Base-by-base conservation (phyloP, 108 stramenopile genomes). In the Nitzschia inconspicua region DNA sequence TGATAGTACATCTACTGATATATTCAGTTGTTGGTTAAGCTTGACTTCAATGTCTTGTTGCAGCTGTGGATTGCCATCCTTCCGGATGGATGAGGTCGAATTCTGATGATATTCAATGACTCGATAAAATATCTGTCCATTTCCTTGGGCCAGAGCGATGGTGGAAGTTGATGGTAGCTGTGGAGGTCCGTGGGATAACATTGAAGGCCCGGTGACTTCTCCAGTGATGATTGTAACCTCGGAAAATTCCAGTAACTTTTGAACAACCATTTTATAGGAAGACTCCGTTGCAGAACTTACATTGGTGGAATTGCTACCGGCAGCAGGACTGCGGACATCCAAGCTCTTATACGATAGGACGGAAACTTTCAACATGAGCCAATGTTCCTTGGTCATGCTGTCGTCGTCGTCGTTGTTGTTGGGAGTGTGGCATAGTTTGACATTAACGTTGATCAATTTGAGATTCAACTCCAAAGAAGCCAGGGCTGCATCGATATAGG, bases 301-400 rank as follows among this genome's bases (percentile, higher is more conserved):
- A n/a, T n/a, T n/a, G n/a, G n/a, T n/a, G n/a, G n/a, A n/a, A n/a
- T n/a, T n/a, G n/a, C n/a, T n/a, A n/a, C n/a, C n/a, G n/a, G n/a
- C n/a, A n/a, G n/a, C n/a, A n/a, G n/a, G n/a, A 36, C 22, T 11
- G 19, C 13, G 14, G 4, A 47, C 43, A 26, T 79, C 78, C 10
- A 80, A 48, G 46, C 85, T 84, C 30, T 76, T 77, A 62, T 81
- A 83, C n/a, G 62, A 46, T 46, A 72, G 58, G 11, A 70, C 79
- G 3, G 73, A 70, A 14, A 89, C 39, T 20, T 37, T 53, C 20
- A 85, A 11, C 6, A 52, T 58, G 1, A 89, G 46, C 75, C 70
- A 75, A 5, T 47, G 24, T n/a, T 62, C 40, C 5, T 24, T 47
- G 31, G 16, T n/a, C 1, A 25, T 32, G 3, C 4, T 48, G 40